Evolutionary conservation across 768 basidiomycete species (phyloP).

Genomic region (Basidioascus undulatus): DNA sequence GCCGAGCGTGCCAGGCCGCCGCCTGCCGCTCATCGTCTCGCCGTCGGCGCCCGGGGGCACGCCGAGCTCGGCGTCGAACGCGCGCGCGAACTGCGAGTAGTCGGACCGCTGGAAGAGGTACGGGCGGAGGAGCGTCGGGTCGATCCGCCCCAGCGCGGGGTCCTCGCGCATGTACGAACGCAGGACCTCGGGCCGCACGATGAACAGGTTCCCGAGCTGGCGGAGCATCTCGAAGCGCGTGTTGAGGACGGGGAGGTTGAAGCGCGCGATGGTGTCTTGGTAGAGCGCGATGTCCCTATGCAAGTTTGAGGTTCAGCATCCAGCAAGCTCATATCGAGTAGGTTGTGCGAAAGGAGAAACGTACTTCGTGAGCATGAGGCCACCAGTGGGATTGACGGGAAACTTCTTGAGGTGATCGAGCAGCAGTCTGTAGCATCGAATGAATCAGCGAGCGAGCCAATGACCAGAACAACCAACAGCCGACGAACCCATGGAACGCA

Average conservation of each 20-base stretch:
- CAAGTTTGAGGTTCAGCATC: neutral
- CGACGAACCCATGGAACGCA: slow-evolving; percentile 57
- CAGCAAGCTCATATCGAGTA: neutral
- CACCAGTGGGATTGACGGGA: slow-evolving; percentile 86
- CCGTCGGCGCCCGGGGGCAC: neutral
- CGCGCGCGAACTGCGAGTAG: slow-evolving; percentile 42
- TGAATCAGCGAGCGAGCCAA: neutral
- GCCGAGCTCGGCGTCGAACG: slow-evolving; percentile 6
- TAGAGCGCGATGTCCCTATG: slow-evolving; percentile 91
- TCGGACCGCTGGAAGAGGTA: slow-evolving; percentile 78
- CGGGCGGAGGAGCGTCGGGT: slow-evolving; percentile 58
- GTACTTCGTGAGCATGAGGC: slow-evolving; percentile 92
- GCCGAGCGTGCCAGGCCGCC: neutral
- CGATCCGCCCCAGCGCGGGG: slow-evolving; percentile 66
- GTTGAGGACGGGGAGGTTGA: slow-evolving; percentile 54
- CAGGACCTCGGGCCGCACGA: slow-evolving; percentile 82
- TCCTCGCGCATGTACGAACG: slow-evolving; percentile 87
- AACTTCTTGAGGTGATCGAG: slow-evolving; percentile 90
- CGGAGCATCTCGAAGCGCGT: slow-evolving; percentile 97
- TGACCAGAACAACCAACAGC: slow-evolving; percentile 9
- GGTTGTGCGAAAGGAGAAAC: slow-evolving; percentile 9
- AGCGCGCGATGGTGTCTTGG: slow-evolving; percentile 68
- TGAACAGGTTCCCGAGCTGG: slow-evolving; percentile 88
- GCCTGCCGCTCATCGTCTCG: neutral
- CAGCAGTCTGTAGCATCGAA: slow-evolving; percentile 34